These are phyloP conservation scores for Protomyces lactucae-debilis DNA, from an alignment of 1,139 yeast genomes.

Conservation along the genomic window DNA sequence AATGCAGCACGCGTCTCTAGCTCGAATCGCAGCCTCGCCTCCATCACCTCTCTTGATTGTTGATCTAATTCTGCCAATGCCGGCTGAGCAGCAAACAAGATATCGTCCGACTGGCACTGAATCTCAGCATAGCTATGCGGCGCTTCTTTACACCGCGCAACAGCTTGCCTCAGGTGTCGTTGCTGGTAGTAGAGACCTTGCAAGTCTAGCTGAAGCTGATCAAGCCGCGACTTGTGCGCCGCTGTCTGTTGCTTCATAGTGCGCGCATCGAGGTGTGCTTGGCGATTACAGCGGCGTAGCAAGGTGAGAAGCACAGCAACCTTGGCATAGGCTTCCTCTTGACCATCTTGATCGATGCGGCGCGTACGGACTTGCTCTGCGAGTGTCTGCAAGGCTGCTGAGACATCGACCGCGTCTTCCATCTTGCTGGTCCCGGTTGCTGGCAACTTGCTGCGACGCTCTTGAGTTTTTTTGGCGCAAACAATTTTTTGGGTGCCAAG, in stretches of 20 bases:
- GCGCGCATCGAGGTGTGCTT: not conserved
- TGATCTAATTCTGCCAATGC: conserved; percentile 34
- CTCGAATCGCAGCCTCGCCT: conserved; percentile 36
- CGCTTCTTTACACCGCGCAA: conserved; percentile 36
- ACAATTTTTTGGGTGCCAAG: not conserved
- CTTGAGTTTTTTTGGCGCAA: not conserved
- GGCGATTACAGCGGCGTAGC: not conserved
- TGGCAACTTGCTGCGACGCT: not conserved
- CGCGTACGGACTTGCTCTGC: not conserved
- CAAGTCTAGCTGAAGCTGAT: conserved; percentile 36
- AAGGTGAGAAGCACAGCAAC: not conserved
- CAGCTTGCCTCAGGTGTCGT: conserved; percentile 37
- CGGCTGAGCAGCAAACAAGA: conserved; percentile 25
- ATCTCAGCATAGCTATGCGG: conserved; percentile 36
- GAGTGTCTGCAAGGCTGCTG: not conserved
- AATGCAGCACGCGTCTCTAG: conserved; percentile 38
- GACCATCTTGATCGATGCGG: not conserved
- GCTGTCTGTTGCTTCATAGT: conserved; percentile 34
- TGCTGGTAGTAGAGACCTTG: conserved; percentile 40
- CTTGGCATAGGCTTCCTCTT: not conserved
- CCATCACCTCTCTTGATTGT: conserved; percentile 36
- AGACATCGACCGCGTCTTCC: not conserved
- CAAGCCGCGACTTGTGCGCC: conserved; percentile 36
- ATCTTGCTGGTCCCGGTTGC: not conserved
- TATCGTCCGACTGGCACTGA: conserved; percentile 38